These are phyloP conservation scores for Suillus alpinus DNA, from an alignment of 768 basidiomycete genomes.

Conservation along the genomic window DNA sequence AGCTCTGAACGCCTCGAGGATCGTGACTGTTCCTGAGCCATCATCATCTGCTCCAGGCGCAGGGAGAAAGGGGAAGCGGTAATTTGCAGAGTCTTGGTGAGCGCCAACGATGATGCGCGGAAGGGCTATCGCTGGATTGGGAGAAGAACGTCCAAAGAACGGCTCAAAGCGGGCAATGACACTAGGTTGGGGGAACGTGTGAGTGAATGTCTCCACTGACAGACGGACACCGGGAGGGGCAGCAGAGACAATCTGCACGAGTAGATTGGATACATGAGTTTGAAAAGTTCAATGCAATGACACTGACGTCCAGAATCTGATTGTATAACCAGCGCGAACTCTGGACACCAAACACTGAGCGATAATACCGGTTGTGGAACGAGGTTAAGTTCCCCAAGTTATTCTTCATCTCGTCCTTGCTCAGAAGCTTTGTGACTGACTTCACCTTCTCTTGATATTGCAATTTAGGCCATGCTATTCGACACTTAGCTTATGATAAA, in stretches of 20 bases:
- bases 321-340: conserved; percentile 39
- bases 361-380: conserved; percentile 45
- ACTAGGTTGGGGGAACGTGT: conserved; percentile 17
- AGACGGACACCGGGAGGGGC: conserved; percentile 13
- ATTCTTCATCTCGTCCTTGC: conserved; percentile 31
- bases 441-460: conserved; percentile 14
- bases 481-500: conserved; percentile 36
- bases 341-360: conserved; percentile 33
- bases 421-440: conserved; percentile 1
- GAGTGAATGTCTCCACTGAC: conserved; percentile 22
- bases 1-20: conserved; percentile 73
- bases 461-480: conserved; percentile 20
- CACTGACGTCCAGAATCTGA: conserved; percentile 12
- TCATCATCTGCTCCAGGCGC: conserved; percentile 53
- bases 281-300: background rate
- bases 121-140: conserved; percentile 10
- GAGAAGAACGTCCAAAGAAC: background rate
- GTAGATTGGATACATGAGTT: background rate
- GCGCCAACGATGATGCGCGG: conserved; percentile 38
- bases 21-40: conserved; percentile 70
- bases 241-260: conserved; percentile 8
- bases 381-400: conserved; percentile 35
- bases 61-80: conserved; percentile 36
- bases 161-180: conserved; percentile 28
- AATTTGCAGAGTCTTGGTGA: conserved; percentile 44